Base-by-base conservation (phyloP, 257 asterid species). In the Knoxia roxburghii region DNA sequence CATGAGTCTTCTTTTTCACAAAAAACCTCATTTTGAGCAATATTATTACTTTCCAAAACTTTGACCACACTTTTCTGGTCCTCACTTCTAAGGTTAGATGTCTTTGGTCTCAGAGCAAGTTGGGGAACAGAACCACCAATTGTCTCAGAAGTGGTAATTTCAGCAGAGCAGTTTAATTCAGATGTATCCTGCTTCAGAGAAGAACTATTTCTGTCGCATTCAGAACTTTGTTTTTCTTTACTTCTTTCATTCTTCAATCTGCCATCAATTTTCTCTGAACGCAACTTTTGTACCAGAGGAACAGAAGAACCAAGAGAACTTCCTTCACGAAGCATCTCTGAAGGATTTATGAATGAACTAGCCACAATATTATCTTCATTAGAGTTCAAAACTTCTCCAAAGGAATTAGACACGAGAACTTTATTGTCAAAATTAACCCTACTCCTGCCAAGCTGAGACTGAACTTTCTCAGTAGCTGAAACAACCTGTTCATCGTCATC, bases 401-500 rank as follows among this genome's bases (percentile, higher is more conserved):
- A 62, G 63, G 73, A 74, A 80, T 60, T 64, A 57, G 80, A 39
- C 68, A 72, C 64, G 74, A 78, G 61, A 71, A 61, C 73, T 57
- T 69, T 68, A 74, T 76, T 83, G 61, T 51, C 76, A 68, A 56
- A 30, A 23, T 61, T 41, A 70, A 60, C 63, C 68, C 56, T 71
- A 77, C 41, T 69, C 67, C 76, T 69, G 67, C 75, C 81, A 68
- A 69, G 67, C 63, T 63, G 74, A 49, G 78, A 75, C 14, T 70
- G 65, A 67, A 64, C 40, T 59, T 53, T 77, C 56, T 68, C 68
- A 67, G 46, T 23, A 60, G 64, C 75, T 81, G 87, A 69, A 72
- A 68, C 68, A 55, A 74, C 86, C 59, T 75, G 64, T 75, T 86
- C 67, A 78, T 93, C 97, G 64, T 87, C 95, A 70, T 88, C 95